phyloP scores from a whole-genome alignment of 345 rosid species.

The Populus ilicifolia region DNA sequence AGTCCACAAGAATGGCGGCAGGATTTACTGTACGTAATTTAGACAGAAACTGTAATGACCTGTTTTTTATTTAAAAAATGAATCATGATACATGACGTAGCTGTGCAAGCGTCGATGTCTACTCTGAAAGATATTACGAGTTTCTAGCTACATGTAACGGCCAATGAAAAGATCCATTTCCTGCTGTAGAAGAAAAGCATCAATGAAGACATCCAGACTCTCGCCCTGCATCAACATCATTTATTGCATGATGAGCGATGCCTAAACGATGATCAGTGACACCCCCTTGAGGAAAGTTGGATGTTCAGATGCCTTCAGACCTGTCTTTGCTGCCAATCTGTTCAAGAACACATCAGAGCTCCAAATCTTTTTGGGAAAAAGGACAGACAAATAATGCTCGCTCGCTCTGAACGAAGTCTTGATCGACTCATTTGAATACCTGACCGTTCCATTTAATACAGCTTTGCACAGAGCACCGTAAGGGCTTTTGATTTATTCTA shows the following conservation, averaged over 20 bases:
- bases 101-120: neutral
- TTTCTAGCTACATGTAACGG: too few species aligned
- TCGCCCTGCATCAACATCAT: conserved; percentile 79
- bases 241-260: conserved; percentile 71
- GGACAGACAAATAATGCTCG: neutral
- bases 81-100: neutral
- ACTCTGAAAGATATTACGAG: neutral
- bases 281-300: conserved; percentile 92
- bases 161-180: conserved; percentile 54
- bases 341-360: conserved; percentile 17
- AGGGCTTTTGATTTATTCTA: conserved; percentile 95
- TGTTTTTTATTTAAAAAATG: neutral
- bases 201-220: conserved; percentile 69
- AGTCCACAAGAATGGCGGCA: too few species aligned
- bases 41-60: too few species aligned
- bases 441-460: conserved; percentile 86
- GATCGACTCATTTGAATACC: conserved; percentile 66
- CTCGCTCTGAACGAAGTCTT: conserved; percentile 60
- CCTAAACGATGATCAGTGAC: conserved; percentile 89
- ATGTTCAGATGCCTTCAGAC: conserved; percentile 85
- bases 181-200: conserved; percentile 82
- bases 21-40: too few species aligned
- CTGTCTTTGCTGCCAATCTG: conserved; percentile 95
- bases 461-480: conserved; percentile 82
- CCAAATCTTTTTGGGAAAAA: conserved; percentile 11